phyloP scores from a whole-genome alignment of 139 green algal genomes.

The Pseudopediastrum boryanum region DNA sequence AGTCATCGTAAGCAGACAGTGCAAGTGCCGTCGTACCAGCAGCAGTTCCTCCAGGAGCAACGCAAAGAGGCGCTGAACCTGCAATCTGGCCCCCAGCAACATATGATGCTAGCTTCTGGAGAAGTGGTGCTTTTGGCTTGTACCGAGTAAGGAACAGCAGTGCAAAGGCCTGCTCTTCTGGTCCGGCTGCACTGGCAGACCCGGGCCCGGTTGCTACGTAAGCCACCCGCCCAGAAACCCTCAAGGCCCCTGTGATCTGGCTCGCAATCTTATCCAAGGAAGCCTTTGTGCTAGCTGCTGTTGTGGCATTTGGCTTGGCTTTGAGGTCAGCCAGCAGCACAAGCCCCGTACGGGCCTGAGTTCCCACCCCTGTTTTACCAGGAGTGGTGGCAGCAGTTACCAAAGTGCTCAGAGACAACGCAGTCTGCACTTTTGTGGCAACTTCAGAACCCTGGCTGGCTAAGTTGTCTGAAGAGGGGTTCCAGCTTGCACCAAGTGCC shows the following conservation, averaged over 20 bases:
- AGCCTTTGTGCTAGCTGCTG: constrained; percentile 4
- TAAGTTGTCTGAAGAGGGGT: constrained; percentile 2
- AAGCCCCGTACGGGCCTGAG: constrained; percentile 8
- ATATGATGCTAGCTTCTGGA: constrained; percentile 49
- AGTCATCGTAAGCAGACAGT: constrained; percentile 51
- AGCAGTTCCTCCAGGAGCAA: not conserved
- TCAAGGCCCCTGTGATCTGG: constrained; percentile 17
- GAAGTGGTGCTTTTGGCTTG: not conserved
- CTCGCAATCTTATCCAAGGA: not conserved
- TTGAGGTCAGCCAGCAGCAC: not conserved
- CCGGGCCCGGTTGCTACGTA: constrained; percentile 42
- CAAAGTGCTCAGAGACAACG: constrained; percentile 18
- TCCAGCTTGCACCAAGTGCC: constrained; percentile 26
- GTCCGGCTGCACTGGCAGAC: not conserved
- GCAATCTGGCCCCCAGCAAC: constrained; percentile 34
- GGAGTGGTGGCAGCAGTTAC: not conserved
- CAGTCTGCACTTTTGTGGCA: not conserved
- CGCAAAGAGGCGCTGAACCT: not conserved
- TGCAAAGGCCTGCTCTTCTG: constrained; percentile 32
- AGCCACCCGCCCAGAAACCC: constrained; percentile 47
- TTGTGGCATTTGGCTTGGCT: not conserved
- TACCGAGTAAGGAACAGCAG: constrained; percentile 22
- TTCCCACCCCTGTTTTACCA: constrained; percentile 2
- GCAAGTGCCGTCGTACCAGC: constrained; percentile 25
- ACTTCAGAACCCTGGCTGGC: too few species aligned